A percentile compares a stretch with the other conserved stretches of the same genome.
phyloP scores from a whole-genome alignment of 495 filamentous ascomycete species.

The Elasticomyces elasticus region DNA sequence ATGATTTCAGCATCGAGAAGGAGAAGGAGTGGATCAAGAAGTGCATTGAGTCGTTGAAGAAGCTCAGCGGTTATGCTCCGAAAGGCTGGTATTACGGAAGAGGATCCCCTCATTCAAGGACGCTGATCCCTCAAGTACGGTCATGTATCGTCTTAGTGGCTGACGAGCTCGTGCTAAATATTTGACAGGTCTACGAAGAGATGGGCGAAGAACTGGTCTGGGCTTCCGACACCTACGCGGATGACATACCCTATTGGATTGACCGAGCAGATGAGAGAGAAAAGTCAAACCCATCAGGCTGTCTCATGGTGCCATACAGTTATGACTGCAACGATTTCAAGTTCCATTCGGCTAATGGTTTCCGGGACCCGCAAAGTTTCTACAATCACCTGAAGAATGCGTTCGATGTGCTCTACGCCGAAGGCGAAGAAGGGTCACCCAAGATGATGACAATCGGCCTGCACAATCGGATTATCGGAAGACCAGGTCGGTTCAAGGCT shows the following conservation, averaged over 20 bases:
- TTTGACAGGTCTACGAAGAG: slow-evolving; percentile 31
- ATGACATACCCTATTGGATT: slow-evolving; percentile 37
- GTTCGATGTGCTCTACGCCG: slow-evolving; percentile 34
- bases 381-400: slow-evolving; percentile 32
- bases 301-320: slow-evolving; percentile 36
- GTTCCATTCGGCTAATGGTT: slow-evolving; percentile 25
- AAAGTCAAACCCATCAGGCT: slow-evolving; percentile 24
- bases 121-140: background rate
- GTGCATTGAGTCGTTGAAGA: slow-evolving; percentile 29
- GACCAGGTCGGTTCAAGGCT: slow-evolving; percentile 34
- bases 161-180: background rate
- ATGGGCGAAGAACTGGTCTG: slow-evolving; percentile 30
- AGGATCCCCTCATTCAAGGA: background rate
- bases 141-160: background rate
- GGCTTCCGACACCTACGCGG: slow-evolving; percentile 33
- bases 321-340: slow-evolving; percentile 36
- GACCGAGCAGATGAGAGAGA: slow-evolving; percentile 32
- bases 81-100: slow-evolving; percentile 37
- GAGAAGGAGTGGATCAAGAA: slow-evolving; percentile 35
- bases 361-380: slow-evolving; percentile 4
- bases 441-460: slow-evolving; percentile 40
- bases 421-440: slow-evolving; percentile 1
- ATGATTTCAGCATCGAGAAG: slow-evolving; percentile 29
- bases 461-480: slow-evolving; percentile 34
- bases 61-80: slow-evolving; percentile 28